These are phyloP conservation scores for Linum tenue DNA, from an alignment of 345 rosid species.

Conservation along the genomic window DNA sequence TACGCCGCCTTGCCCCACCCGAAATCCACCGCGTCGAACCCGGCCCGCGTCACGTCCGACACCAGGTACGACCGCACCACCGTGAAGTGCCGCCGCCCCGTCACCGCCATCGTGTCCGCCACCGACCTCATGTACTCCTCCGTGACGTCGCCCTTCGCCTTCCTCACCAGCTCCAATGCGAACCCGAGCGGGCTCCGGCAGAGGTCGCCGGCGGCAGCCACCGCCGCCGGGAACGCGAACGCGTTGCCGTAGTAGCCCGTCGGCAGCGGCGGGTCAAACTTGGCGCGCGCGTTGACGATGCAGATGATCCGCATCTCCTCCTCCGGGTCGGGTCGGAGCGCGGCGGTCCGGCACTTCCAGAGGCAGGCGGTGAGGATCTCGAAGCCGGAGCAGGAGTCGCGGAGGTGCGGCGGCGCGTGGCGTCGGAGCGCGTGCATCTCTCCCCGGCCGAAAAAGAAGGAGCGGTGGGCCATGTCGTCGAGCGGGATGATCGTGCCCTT, in stretches of 20 bases:
- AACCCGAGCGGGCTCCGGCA: conserved; percentile 5
- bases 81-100: conserved; percentile 18
- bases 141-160: conserved; percentile 8
- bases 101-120: conserved; percentile 19
- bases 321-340: conserved; percentile 16
- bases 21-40: conserved; percentile 21
- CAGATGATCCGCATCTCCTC: conserved; percentile 25
- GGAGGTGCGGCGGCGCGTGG: conserved; percentile 13
- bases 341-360: conserved; percentile 29
- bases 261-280: conserved; percentile 18
- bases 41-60: conserved; percentile 16
- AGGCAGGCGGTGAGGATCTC: conserved; percentile 24
- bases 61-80: conserved; percentile 11
- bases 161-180: conserved; percentile 12
- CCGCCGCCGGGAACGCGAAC: conserved; percentile 3
- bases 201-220: conserved; percentile 10
- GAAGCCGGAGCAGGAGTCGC: conserved; percentile 10
- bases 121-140: conserved; percentile 21
- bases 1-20: conserved; percentile 25
- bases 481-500: neutral
- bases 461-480: neutral
- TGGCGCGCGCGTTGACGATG: conserved; percentile 21
- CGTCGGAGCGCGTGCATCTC: neutral
- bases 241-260: conserved; percentile 12
- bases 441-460: neutral